Percentiles rank a stretch among this genome's conserved stretches.
Evolutionary conservation across 2,329 filamentous ascomycete species (phyloP).

Genomic region (Cladosporium sp.): DNA sequence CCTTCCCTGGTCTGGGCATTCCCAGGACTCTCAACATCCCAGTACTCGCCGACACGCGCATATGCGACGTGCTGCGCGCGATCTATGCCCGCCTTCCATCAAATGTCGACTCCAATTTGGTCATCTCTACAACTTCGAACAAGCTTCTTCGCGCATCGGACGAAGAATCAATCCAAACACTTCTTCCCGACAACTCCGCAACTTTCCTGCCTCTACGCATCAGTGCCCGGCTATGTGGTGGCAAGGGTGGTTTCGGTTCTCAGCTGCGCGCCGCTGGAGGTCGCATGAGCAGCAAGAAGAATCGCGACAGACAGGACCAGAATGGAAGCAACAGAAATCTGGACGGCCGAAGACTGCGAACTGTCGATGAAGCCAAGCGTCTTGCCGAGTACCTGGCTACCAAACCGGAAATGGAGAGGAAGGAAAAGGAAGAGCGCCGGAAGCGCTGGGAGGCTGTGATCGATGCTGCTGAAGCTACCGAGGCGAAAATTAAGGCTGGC

Average conservation of each 20-base stretch:
- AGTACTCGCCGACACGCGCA: slow-evolving; percentile 59
- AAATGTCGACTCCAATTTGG: slow-evolving; percentile 55
- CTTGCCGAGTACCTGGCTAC: slow-evolving; percentile 91
- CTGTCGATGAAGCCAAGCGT: slow-evolving; percentile 91
- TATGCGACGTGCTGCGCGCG: slow-evolving; percentile 64
- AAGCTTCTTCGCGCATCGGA: slow-evolving; percentile 60
- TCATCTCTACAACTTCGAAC: slow-evolving; percentile 79
- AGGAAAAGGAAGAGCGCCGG: slow-evolving; percentile 81
- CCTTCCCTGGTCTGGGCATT: slow-evolving; percentile 76
- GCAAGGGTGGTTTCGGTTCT: slow-evolving; percentile 96
- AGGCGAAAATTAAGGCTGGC: slow-evolving; percentile 77
- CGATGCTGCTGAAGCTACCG: slow-evolving; percentile 73
- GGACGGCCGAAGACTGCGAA: slow-evolving; percentile 83
- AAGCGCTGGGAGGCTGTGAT: slow-evolving; percentile 87
- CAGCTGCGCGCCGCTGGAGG: slow-evolving; percentile 94
- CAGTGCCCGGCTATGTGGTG: slow-evolving; percentile 74
- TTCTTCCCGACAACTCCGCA: slow-evolving; percentile 49
- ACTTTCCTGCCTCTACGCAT: slow-evolving; percentile 80
- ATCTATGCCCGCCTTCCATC: slow-evolving; percentile 54
- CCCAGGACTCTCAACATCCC: slow-evolving; percentile 80
- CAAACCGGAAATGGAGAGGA: slow-evolving; percentile 95
- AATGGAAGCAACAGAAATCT: slow-evolving; percentile 91
- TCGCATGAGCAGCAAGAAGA: slow-evolving; percentile 95
- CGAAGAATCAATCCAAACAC: slow-evolving; percentile 53
- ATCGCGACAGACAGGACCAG: slow-evolving; percentile 67